These are phyloP conservation scores for Neopestalotiopsis sp. DNA, from an alignment of 2,329 filamentous ascomycete species.

Conservation along the genomic window DNA sequence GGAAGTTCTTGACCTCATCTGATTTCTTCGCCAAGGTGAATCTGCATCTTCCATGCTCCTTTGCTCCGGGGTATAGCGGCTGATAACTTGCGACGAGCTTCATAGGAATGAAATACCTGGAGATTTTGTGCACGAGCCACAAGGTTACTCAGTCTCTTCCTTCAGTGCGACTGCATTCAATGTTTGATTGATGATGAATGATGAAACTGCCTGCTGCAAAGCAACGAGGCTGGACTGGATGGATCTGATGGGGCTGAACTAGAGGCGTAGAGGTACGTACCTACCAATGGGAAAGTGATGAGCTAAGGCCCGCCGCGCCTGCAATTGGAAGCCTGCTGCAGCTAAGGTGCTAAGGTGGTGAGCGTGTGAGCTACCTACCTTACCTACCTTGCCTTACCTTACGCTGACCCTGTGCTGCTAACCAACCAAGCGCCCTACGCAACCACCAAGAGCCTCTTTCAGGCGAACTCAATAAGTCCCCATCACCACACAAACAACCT, in stretches of 20 bases:
- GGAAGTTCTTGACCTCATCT: too few species aligned
- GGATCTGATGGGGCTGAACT: background rate
- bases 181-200: too few species aligned
- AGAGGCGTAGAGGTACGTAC: background rate
- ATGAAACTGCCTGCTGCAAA: background rate
- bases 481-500: background rate
- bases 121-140: background rate
- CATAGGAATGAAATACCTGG: background rate
- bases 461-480: background rate
- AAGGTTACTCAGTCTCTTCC: background rate
- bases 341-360: background rate
- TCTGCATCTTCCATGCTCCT: background rate
- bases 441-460: background rate
- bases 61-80: background rate
- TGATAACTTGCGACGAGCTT: background rate
- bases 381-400: constrained; percentile 9
- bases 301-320: constrained; percentile 1
- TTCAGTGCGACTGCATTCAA: too few species aligned
- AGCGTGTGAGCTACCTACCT: background rate
- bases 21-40: too few species aligned
- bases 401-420: constrained; percentile 2
- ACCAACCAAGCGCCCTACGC: background rate
- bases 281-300: background rate
- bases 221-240: background rate
- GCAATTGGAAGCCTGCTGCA: constrained; percentile 1